These are phyloP conservation scores for Tolypocladium guangdongense DNA, from an alignment of 2,329 filamentous ascomycete species.

Conservation along the genomic window DNA sequence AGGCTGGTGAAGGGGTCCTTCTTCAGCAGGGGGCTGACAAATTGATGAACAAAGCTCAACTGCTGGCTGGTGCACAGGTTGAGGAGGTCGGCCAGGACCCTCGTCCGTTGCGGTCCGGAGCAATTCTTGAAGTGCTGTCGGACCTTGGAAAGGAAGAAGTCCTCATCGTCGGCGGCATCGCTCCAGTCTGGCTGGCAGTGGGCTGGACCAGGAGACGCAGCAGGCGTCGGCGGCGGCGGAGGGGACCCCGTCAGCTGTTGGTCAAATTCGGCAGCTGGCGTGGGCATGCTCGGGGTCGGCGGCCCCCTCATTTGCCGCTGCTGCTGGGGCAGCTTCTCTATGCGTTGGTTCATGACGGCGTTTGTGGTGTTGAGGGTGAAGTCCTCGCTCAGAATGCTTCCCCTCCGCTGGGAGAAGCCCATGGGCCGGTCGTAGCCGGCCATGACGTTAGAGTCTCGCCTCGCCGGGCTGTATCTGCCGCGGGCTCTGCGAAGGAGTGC, in stretches of 20 bases:
- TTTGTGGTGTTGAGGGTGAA: conserved; percentile 41
- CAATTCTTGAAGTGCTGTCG: conserved; percentile 71
- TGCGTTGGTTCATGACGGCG: conserved; percentile 30
- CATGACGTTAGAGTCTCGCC: conserved; percentile 12
- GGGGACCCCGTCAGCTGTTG: conserved; percentile 50
- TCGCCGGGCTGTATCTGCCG: background rate
- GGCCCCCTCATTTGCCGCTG: conserved; percentile 40
- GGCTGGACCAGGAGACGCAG: conserved; percentile 52
- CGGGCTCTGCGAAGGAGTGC: background rate
- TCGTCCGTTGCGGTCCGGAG: conserved; percentile 63
- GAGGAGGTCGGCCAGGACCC: conserved; percentile 75
- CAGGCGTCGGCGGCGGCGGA: conserved; percentile 54
- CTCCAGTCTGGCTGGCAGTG: conserved; percentile 62
- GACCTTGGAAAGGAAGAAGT: conserved; percentile 70
- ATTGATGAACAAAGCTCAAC: conserved; percentile 90
- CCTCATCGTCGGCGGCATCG: conserved; percentile 67
- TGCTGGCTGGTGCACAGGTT: conserved; percentile 93
- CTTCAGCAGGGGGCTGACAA: conserved; percentile 86
- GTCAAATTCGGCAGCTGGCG: conserved; percentile 52
- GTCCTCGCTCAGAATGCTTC: conserved; percentile 47
- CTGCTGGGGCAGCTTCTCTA: conserved; percentile 38
- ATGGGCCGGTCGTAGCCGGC: conserved; percentile 33
- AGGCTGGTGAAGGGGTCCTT: conserved; percentile 91
- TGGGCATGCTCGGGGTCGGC: conserved; percentile 56
- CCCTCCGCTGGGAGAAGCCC: conserved; percentile 51